Base-by-base conservation (phyloP, 768 basidiomycete species). In the Phaeotremella skinneri region DNA sequence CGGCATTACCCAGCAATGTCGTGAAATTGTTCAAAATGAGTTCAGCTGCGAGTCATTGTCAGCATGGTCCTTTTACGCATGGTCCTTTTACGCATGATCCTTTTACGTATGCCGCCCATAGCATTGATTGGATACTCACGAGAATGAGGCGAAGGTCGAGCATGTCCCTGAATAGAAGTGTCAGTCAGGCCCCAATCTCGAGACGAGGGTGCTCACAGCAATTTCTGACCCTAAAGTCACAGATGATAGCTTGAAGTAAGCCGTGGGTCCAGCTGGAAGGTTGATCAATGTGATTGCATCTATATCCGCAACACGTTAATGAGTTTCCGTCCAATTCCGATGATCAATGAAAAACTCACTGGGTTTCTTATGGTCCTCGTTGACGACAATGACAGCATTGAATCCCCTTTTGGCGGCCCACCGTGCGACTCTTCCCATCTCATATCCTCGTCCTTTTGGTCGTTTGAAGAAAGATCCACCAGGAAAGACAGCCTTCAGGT, bases 1-100 rank as follows among this genome's bases (percentile, higher is more conserved):
- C 85, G 16, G 87, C 85, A 72, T 96, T 90, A 41, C 96, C 96
- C 20, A 99, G 85, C 14, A 90, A 84, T 0, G 96, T 98, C 0
- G 89, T 88, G 72, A 99, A 97, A 64, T 87, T 87, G 76, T 97
- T 97, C 30, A 99, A 81, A 54, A 98, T 88, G 39, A 98, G 85
- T 77, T 99, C 96, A 41, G 96, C 74, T 76, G 43, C 2, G 9
- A 37, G n/a, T n/a, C n/a, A n/a, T n/a, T n/a, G n/a, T n/a, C n/a
- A n/a, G n/a, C n/a, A n/a, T n/a, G n/a, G n/a, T n/a, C n/a, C n/a
- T n/a, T n/a, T n/a, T n/a, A n/a, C n/a, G n/a, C n/a, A n/a, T n/a
- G n/a, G n/a, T n/a, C n/a, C n/a, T n/a, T n/a, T n/a, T n/a, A n/a
- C n/a, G n/a, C n/a, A n/a, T n/a, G n/a, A n/a, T n/a, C n/a, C n/a